Conservation (phyloP, 2,329 filamentous ascomycete species). For the Emmonsia crescens region DNA sequence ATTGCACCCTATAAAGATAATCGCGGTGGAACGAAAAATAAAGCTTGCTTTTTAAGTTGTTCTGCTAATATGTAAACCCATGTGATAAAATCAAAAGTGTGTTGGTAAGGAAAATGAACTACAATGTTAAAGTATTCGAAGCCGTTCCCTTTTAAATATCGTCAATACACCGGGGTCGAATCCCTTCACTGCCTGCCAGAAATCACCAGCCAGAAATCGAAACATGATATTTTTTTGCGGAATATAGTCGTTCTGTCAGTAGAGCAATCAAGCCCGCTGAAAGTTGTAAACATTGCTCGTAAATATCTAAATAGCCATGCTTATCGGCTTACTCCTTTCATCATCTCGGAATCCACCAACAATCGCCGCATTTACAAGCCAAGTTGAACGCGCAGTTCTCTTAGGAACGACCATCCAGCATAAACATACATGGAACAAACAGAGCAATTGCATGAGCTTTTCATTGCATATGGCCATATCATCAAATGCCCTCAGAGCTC, state of each 20-base stretch:
- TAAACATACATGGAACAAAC: not conserved
- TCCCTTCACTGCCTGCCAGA: not conserved
- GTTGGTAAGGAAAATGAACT: not conserved
- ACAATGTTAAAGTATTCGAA: not conserved
- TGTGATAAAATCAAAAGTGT: not conserved
- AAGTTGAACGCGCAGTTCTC: not conserved
- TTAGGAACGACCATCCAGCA: not conserved
- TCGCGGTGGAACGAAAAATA: not conserved
- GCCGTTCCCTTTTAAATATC: not conserved
- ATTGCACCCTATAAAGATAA: not conserved
- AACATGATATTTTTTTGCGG: not conserved
- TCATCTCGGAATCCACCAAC: constrained; percentile 12
- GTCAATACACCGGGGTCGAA: not conserved
- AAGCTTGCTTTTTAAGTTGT: not conserved
- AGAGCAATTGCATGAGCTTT: not conserved
- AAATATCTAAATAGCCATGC: too few relatives aligned
- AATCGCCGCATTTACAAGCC: constrained; percentile 11
- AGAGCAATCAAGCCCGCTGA: too few relatives aligned
- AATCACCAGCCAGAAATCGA: not conserved
- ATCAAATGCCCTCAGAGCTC: constrained; percentile 56
- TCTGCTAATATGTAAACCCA: not conserved
- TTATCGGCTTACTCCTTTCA: constrained; percentile 7
- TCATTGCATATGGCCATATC: constrained; percentile 31
- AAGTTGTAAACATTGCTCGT: too few relatives aligned
- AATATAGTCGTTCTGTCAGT: not conserved